Percentiles rank a stretch among this genome's conserved stretches.
phyloP scores from a whole-genome alignment of 805 yeast genomes.

The Kazachstania psychrophila region DNA sequence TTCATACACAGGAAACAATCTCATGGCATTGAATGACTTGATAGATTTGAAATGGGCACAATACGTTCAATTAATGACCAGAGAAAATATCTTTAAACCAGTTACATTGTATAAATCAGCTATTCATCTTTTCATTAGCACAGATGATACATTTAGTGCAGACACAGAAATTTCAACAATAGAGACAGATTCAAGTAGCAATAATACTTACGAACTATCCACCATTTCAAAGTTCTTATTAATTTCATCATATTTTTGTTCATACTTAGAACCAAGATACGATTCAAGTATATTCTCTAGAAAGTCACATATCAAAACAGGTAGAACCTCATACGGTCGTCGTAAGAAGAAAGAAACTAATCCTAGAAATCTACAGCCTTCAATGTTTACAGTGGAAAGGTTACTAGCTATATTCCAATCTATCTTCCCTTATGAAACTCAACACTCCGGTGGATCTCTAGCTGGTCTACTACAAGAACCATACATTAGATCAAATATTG shows the following conservation, averaged over 20 bases:
- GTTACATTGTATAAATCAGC: slow-evolving; percentile 26
- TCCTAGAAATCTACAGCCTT: slow-evolving; percentile 58
- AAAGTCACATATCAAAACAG: slow-evolving; percentile 36
- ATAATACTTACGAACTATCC: slow-evolving; percentile 40
- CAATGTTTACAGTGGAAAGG: slow-evolving; percentile 68
- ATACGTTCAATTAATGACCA: slow-evolving; percentile 15
- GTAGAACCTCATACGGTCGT: slow-evolving; percentile 34
- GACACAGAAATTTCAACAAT: slow-evolving; percentile 6
- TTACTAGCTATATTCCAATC: slow-evolving; percentile 71
- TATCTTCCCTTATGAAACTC: slow-evolving; percentile 35
- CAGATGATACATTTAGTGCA: slow-evolving; percentile 28
- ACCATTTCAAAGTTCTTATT: slow-evolving; percentile 58
- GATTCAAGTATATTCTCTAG: slow-evolving; percentile 67
- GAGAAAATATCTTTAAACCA: slow-evolving; percentile 18
- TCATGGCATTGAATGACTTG: slow-evolving; percentile 21
- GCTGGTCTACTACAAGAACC: slow-evolving; percentile 14
- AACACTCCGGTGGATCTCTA: slow-evolving; percentile 13
- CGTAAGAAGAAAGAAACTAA: slow-evolving; percentile 42
- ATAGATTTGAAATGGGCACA: slow-evolving; percentile 26
- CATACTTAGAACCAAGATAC: slow-evolving; percentile 58
- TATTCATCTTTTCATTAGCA: slow-evolving; percentile 21
- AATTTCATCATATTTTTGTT: slow-evolving; percentile 75
- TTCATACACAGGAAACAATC: slow-evolving; percentile 28
- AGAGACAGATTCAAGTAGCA: slow-evolving; percentile 2
- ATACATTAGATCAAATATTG: slow-evolving; percentile 35